A percentile compares a stretch with the other conserved stretches of the same genome.
phyloP scores from a whole-genome alignment of 495 filamentous ascomycete species.

The Podospora pseudopauciseta region DNA sequence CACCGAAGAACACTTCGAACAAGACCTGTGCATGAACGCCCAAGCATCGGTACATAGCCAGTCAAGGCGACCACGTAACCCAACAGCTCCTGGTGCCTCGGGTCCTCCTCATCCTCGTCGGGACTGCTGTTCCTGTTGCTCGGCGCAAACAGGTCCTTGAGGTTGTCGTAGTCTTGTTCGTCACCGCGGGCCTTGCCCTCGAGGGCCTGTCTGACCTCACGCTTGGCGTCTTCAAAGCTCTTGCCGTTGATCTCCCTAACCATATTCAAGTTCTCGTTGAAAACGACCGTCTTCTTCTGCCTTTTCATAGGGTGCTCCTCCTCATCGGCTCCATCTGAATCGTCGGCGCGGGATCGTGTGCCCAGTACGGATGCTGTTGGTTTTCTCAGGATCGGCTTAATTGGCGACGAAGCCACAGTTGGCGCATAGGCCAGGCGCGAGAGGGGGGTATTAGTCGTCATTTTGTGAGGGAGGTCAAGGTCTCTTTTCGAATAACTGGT shows the following conservation, averaged over 20 bases:
- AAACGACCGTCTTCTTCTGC: constrained; percentile 58
- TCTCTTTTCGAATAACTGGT: not conserved
- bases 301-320: constrained; percentile 53
- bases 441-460: constrained; percentile 32
- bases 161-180: constrained; percentile 64
- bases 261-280: constrained; percentile 68
- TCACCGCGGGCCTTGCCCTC: constrained; percentile 64
- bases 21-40: constrained; percentile 68
- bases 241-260: constrained; percentile 50
- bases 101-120: constrained; percentile 31
- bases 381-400: constrained; percentile 47
- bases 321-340: constrained; percentile 41
- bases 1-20: constrained; percentile 68
- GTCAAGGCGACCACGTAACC: constrained; percentile 75
- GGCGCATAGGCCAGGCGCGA: constrained; percentile 17
- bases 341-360: constrained; percentile 37
- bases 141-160: constrained; percentile 65
- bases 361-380: constrained; percentile 33
- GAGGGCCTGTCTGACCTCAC: constrained; percentile 71
- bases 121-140: constrained; percentile 38
- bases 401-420: constrained; percentile 26
- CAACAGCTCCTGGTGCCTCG: constrained; percentile 52
- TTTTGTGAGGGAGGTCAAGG: constrained; percentile 8
- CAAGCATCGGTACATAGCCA: constrained; percentile 65
- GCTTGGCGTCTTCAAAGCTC: constrained; percentile 55